Conservation (phyloP, 176 grass and related monocot genomes). For the Panicum miliaceum region DNA sequence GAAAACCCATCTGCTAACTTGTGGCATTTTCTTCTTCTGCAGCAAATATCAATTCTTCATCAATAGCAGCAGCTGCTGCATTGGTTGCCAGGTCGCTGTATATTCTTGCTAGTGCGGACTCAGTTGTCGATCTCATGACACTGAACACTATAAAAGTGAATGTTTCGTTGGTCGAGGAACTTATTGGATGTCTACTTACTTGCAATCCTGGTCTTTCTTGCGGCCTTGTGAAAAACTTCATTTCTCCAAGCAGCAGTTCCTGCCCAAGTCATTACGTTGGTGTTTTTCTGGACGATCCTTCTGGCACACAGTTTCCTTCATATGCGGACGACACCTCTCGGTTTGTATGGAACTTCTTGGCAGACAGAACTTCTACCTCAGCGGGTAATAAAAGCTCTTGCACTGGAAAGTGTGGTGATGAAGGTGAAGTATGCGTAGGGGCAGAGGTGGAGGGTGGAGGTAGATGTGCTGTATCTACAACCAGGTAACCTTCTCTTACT, state of each 20-base stretch:
- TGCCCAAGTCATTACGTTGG: conserved; percentile 96
- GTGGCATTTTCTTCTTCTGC: conserved; percentile 25
- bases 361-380: conserved; percentile 59
- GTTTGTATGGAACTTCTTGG: conserved; percentile 96
- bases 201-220: conserved; percentile 93
- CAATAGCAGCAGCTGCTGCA: conserved; percentile 79
- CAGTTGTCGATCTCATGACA: conserved; percentile 69
- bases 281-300: conserved; percentile 74
- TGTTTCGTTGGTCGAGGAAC: conserved; percentile 76
- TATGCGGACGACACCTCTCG: conserved; percentile 91
- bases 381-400: conserved; percentile 58
- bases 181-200: conserved; percentile 76
- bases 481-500: conserved; percentile 59
- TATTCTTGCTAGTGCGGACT: conserved; percentile 70
- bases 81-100: conserved; percentile 79
- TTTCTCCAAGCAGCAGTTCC: conserved; percentile 65
- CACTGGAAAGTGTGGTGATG: conserved; percentile 64
- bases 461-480: conserved; percentile 82
- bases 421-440: conserved; percentile 67
- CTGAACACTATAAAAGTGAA: conserved; percentile 92
- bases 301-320: conserved; percentile 55
- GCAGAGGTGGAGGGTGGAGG: conserved; percentile 78
- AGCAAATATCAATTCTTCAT: conserved; percentile 91
- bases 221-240: conserved; percentile 65
- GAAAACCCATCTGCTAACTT: conserved; percentile 23